A percentile compares a stretch with the other conserved stretches of the same genome.
These are phyloP conservation scores for Reticulascus tulasneorum DNA, from an alignment of 2,329 filamentous ascomycete genomes.

Conservation along the genomic window DNA sequence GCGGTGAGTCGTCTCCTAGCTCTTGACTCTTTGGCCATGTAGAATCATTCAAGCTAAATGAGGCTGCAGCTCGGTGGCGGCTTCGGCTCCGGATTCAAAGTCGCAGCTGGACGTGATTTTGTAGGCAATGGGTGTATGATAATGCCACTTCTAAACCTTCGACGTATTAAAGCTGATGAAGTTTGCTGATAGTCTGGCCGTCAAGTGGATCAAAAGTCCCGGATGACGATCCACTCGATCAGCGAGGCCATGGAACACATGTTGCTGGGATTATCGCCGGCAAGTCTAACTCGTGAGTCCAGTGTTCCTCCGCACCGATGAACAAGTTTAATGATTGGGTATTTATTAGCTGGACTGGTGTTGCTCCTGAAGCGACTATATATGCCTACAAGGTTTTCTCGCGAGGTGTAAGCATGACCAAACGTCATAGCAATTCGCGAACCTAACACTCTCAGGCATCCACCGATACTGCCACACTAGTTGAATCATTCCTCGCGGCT, in stretches of 20 bases:
- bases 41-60: neutral
- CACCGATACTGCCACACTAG: slow-evolving; percentile 31
- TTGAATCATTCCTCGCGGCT: slow-evolving; percentile 30
- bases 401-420: slow-evolving; percentile 10
- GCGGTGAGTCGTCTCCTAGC: slow-evolving; percentile 20
- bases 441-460: slow-evolving; percentile 14
- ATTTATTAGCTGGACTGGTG: slow-evolving; percentile 22
- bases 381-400: slow-evolving; percentile 24
- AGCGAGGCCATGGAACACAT: slow-evolving; percentile 23
- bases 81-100: slow-evolving; percentile 13
- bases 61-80: slow-evolving; percentile 7
- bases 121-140: slow-evolving; percentile 17
- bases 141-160: neutral
- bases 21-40: neutral
- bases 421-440: neutral
- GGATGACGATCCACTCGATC: slow-evolving; percentile 25
- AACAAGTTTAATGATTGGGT: no score
- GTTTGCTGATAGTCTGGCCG: slow-evolving; percentile 1
- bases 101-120: slow-evolving; percentile 19
- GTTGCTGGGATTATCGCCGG: slow-evolving; percentile 27
- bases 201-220: slow-evolving; percentile 19
- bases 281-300: slow-evolving; percentile 13
- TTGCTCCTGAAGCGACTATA: slow-evolving; percentile 25
- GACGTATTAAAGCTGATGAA: neutral
- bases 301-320: no score